phyloP scores from a whole-genome alignment of 306 rosid genomes.

The Prunus campanulata region DNA sequence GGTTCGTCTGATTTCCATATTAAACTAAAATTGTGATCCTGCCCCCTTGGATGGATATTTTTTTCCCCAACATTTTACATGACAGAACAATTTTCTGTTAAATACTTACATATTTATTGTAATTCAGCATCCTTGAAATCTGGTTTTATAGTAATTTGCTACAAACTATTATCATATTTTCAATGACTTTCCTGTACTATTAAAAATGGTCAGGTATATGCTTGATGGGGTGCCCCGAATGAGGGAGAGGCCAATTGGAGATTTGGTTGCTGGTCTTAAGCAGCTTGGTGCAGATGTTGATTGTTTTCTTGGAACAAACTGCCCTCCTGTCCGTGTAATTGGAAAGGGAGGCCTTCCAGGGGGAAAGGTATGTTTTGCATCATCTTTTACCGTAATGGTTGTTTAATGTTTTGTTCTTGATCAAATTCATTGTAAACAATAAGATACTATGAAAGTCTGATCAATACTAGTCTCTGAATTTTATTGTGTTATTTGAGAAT shows the following conservation, averaged over 20 bases:
- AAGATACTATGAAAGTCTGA: not conserved
- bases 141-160: not conserved
- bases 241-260: constrained; percentile 99
- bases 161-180: not conserved
- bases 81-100: not conserved
- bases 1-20: constrained; percentile 39
- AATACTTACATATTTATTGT: not conserved
- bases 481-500: not conserved
- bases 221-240: constrained; percentile 99
- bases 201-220: constrained; percentile 58
- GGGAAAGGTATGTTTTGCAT: constrained; percentile 67
- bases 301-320: constrained; percentile 88
- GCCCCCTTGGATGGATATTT: not conserved
- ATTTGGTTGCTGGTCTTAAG: constrained; percentile 86
- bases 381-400: not conserved
- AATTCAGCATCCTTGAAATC: not conserved
- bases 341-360: constrained; percentile 99
- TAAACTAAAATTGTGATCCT: constrained; percentile 7
- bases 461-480: not conserved
- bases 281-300: constrained; percentile 97
- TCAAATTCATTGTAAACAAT: no score
- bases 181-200: constrained; percentile 11
- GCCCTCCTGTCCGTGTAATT: constrained; percentile 91
- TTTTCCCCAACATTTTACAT: not conserved
- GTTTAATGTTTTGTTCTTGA: not conserved